Evolutionary conservation across 2,329 filamentous ascomycete genomes (phyloP).

Genomic region (Zalaria sp.): DNA sequence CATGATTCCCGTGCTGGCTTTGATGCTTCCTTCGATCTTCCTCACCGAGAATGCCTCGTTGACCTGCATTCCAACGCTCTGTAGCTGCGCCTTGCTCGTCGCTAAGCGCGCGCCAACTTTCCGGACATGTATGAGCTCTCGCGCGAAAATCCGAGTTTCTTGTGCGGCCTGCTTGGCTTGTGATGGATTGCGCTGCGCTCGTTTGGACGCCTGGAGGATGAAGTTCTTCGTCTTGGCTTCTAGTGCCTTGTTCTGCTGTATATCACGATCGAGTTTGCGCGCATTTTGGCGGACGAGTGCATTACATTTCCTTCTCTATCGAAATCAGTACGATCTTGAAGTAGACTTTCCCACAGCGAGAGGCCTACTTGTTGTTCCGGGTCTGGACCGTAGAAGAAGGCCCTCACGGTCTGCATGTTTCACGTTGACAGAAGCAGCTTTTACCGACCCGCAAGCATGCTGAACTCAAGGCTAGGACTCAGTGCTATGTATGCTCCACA

Average conservation of each 20-base stretch:
- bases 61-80: conserved; percentile 93
- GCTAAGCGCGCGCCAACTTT: conserved; percentile 60
- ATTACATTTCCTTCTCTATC: conserved; percentile 89
- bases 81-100: conserved; percentile 82
- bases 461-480: too few relatives aligned
- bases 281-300: conserved; percentile 76
- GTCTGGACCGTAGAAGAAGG: conserved; percentile 82
- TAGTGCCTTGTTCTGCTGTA: conserved; percentile 59
- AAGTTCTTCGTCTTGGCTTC: conserved; percentile 75
- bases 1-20: conserved; percentile 82
- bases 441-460: too few relatives aligned
- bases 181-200: conserved; percentile 65
- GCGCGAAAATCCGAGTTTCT: conserved; percentile 78
- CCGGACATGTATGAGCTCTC: conserved; percentile 72
- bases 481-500: too few relatives aligned
- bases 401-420: conserved; percentile 72
- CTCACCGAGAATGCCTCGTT: conserved; percentile 89
- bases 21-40: conserved; percentile 89
- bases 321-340: conserved; percentile 4
- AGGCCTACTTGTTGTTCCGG: conserved; percentile 72
- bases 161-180: conserved; percentile 64
- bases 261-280: conserved; percentile 89
- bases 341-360: conserved; percentile 1
- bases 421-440: not conserved
- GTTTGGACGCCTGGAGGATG: conserved; percentile 70